Percentiles rank a stretch among this genome's conserved stretches.
Evolutionary conservation across 306 rosid genomes (phyloP).

Genomic region (Quercus suber): DNA sequence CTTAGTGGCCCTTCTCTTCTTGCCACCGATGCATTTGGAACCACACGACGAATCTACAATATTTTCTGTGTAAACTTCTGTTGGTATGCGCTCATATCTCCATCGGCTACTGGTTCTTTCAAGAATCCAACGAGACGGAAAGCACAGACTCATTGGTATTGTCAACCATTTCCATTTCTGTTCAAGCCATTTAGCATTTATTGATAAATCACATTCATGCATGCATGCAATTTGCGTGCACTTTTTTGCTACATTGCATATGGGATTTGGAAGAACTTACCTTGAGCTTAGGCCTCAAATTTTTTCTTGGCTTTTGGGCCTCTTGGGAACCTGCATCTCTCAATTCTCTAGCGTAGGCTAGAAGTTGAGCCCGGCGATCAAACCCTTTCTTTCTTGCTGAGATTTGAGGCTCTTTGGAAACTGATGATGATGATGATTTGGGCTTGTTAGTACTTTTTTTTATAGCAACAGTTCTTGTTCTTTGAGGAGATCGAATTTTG

Average conservation of each 20-base stretch:
- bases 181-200: background rate
- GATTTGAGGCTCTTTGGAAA: background rate
- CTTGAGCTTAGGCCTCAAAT: background rate
- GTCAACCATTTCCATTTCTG: background rate
- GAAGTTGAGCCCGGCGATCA: conserved; percentile 3
- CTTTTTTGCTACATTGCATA: background rate
- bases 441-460: background rate
- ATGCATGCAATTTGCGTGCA: background rate
- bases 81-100: background rate
- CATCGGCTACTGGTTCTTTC: background rate
- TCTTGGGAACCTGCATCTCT: background rate
- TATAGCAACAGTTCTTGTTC: background rate
- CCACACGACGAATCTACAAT: background rate
- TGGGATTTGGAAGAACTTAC: background rate
- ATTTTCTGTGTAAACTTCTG: background rate
- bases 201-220: background rate
- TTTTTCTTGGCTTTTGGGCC: background rate
- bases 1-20: background rate
- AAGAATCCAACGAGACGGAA: background rate
- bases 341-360: background rate
- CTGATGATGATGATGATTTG: background rate
- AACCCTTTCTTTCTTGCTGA: background rate
- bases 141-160: background rate
- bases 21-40: background rate
- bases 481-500: background rate